Evolutionary conservation across 2,329 filamentous ascomycete species (phyloP).

Genomic region (Aspergillus sp.): DNA sequence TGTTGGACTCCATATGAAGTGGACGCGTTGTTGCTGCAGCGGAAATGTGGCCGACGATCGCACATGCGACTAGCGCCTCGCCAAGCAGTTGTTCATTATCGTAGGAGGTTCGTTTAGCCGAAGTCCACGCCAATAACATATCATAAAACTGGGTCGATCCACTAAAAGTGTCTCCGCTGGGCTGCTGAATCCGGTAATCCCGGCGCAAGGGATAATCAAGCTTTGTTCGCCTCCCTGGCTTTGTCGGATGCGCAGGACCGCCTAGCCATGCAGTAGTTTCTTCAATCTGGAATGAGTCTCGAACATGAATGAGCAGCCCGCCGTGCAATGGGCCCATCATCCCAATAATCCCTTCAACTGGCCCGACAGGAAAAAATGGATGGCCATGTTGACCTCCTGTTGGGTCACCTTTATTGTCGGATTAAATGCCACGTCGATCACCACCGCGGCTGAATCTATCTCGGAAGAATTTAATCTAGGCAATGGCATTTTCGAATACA

Average conservation of each 20-base stretch:
- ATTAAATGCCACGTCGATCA: slow-evolving; percentile 22
- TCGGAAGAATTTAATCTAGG: slow-evolving; percentile 14
- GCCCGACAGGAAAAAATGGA: slow-evolving; percentile 17
- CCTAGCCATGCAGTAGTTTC: neutral
- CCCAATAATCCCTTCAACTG: slow-evolving; percentile 22
- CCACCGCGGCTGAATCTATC: slow-evolving; percentile 16
- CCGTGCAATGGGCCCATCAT: slow-evolving; percentile 12
- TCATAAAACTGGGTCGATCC: neutral
- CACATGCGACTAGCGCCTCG: neutral
- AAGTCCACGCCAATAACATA: neutral
- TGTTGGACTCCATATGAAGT: neutral
- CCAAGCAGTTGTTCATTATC: neutral
- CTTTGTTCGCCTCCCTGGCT: neutral
- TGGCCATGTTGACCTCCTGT: slow-evolving; percentile 16
- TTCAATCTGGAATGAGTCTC: neutral
- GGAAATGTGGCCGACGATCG: neutral
- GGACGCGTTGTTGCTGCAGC: neutral
- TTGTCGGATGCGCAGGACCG: neutral
- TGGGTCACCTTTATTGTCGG: slow-evolving; percentile 19
- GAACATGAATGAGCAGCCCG: neutral
- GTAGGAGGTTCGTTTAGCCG: neutral
- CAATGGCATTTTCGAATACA: slow-evolving; percentile 18
- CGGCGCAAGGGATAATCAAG: neutral
- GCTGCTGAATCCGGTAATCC: neutral
- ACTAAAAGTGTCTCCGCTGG: neutral